Percentiles rank a stretch among this genome's conserved stretches.
Conservation (phyloP, 2,329 filamentous ascomycete genomes). For the Apiospora sp. region DNA sequence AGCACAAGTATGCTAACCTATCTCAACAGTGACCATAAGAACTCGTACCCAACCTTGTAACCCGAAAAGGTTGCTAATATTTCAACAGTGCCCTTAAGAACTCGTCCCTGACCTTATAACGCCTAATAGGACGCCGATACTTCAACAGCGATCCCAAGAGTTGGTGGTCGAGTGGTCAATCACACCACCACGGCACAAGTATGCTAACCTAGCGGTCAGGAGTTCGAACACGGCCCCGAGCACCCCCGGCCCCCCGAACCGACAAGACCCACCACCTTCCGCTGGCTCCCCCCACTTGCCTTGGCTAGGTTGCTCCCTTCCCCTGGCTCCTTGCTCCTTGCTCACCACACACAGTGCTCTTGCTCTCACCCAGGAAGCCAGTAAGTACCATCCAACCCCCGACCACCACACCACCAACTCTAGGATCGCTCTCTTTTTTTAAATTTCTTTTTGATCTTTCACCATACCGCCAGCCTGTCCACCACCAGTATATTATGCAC, state of each 20-base stretch:
- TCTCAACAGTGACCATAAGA: too few relatives aligned
- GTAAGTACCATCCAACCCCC: neutral
- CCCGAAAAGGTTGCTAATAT: neutral
- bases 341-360: neutral
- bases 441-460: too few relatives aligned
- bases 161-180: conserved; percentile 11
- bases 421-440: neutral
- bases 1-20: neutral
- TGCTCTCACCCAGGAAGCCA: neutral
- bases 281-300: neutral
- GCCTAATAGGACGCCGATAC: neutral
- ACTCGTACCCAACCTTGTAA: neutral
- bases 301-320: neutral
- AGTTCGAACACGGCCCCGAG: neutral
- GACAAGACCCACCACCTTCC: neutral
- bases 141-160: neutral
- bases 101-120: neutral
- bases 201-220: neutral
- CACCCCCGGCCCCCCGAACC: neutral
- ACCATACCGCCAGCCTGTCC: rapidly evolving
- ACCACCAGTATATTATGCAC: rapidly evolving
- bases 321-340: neutral
- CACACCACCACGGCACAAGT: neutral
- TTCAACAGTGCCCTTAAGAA: neutral
- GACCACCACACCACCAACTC: neutral